Base-by-base conservation (phyloP, 257 asterid genomes). In the Nicotiana tabacum region DNA sequence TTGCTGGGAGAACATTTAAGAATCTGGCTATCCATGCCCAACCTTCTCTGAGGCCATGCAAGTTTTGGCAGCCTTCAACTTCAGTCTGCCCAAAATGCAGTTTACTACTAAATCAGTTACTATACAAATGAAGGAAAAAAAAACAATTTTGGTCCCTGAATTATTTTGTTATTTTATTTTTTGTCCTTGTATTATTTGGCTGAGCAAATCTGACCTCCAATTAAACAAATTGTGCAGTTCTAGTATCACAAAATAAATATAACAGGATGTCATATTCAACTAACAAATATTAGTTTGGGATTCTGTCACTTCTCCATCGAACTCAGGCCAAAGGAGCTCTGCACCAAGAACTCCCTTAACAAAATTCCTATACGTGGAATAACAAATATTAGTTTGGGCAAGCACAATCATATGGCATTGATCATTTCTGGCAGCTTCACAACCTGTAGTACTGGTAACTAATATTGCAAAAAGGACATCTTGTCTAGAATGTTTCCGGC, bases 21-120 rank as follows among this genome's bases (percentile, higher is more conserved):
- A 94, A 91, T 85, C 98, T 88, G 30, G 98, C 95, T 65, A 94
- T 90, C 99, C 99, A 96, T 56, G 95, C 89, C 98, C 99, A 96
- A 56, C 98, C 98, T 83, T 93, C 95, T 81, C 66, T 57, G 58
- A 89, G 85, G 68, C 98, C 99, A 81, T 94, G 98, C 83, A 81
- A 88, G 87, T 96, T 96, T 76, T 80, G 91, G 70, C 85, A 32
- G 85, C 90, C 89, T 4, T 85, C 60, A 66, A 92, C 85, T 76
- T 94, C 95, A 84, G 98, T 88, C 99, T 94, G 93, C 80, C 21
- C 77, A 68, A 80, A 39, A 70, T 70, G 35, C 78, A 43, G 58
- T 43, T 70, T 43, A 70, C 78, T 21, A 39, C 21, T 43, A 11
- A 46, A 72, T 72, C 79, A 72, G 61, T 72, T 72, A 72, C 79